Evolutionary conservation across 768 basidiomycete species (phyloP).

Genomic region (Cantharellus cinnabarinus): DNA sequence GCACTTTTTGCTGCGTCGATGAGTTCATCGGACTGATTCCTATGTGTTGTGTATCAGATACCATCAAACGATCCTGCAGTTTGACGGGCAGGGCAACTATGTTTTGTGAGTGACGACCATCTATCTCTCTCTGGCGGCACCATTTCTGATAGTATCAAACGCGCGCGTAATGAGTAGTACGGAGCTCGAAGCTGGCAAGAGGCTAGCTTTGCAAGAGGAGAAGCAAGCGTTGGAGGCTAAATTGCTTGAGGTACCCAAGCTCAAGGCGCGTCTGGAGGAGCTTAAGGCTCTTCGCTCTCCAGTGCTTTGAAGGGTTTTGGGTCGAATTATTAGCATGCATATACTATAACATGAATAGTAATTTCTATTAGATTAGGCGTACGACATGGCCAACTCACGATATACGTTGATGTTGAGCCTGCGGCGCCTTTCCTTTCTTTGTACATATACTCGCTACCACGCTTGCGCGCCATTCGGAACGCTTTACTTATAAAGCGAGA

Average conservation of each 20-base stretch:
- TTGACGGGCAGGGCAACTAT: constrained; percentile 88
- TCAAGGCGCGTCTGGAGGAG: constrained; percentile 54
- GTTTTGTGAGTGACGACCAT: constrained; percentile 47
- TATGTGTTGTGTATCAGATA: constrained; percentile 18
- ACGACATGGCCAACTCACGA: too few species aligned
- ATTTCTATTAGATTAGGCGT: too few species aligned
- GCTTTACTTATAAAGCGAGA: too few species aligned
- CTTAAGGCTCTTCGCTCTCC: constrained; percentile 24
- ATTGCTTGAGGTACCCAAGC: constrained; percentile 76
- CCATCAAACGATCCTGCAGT: constrained; percentile 73
- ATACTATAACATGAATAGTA: too few species aligned
- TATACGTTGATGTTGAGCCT: too few species aligned
- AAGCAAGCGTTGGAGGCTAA: constrained; percentile 76
- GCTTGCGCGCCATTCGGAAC: too few species aligned
- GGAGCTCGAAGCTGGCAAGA: constrained; percentile 71
- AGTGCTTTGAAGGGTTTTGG: too few species aligned
- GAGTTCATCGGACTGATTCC: not conserved
- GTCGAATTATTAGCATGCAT: too few species aligned
- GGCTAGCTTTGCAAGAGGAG: constrained; percentile 83
- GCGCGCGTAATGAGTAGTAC: constrained; percentile 29
- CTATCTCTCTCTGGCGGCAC: not conserved
- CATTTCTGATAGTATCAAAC: not conserved
- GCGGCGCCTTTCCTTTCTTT: too few species aligned
- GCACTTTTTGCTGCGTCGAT: not conserved
- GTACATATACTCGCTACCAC: too few species aligned